Base-by-base conservation (phyloP, 2,329 filamentous ascomycete genomes). In the Cytospora chrysosperma region DNA sequence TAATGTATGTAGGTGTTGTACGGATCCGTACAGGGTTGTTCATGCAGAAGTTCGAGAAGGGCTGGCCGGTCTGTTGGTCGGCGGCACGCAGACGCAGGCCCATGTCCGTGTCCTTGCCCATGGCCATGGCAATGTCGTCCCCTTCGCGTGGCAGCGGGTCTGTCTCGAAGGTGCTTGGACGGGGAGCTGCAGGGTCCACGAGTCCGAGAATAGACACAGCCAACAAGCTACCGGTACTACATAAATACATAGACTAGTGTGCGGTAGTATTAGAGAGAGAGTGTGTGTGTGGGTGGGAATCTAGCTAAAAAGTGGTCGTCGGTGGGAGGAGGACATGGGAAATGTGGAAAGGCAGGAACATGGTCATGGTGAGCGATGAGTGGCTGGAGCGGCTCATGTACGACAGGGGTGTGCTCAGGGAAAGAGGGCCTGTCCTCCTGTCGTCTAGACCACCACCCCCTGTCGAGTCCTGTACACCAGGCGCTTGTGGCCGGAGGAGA, bases 321-420 rank as follows among this genome's bases (percentile, higher is more conserved):
- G 28, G 15, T 2, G 56, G n/a, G 15, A 27, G 26, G 24, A 30
- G 6, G 13, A 13, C 47, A n/a, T n/a, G n/a, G n/a, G n/a, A 37
- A 27, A 50, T 34, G 62, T 30, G 50, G 34, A 43, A 47, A 28
- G 21, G 37, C 24, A 49, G 47, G 34, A n/a, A n/a, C n/a, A n/a
- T n/a, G n/a, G n/a, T n/a, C n/a, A 58, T 47, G 61, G 57, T 57
- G 64, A 59, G 51, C 26, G 64, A 19, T 64, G 61, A 65, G 61
- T 65, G 64, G 64, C 50, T 50, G 53, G n/a, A 15, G 61, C 54
- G 49, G 47, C 57, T 61, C 56, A 64, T 61, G 61, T 37, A 15
- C 10, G 30, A 28, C 61, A 60, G 61, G 64, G 55, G 28, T 40
- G 6, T 15, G 10, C 19, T 56, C 61, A 40, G 47, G 61, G 30